A percentile compares a stretch with the other conserved stretches of the same genome.
Evolutionary conservation across 1,284 basidiomycete species (phyloP).

Genomic region (Rhodotorula sp.): DNA sequence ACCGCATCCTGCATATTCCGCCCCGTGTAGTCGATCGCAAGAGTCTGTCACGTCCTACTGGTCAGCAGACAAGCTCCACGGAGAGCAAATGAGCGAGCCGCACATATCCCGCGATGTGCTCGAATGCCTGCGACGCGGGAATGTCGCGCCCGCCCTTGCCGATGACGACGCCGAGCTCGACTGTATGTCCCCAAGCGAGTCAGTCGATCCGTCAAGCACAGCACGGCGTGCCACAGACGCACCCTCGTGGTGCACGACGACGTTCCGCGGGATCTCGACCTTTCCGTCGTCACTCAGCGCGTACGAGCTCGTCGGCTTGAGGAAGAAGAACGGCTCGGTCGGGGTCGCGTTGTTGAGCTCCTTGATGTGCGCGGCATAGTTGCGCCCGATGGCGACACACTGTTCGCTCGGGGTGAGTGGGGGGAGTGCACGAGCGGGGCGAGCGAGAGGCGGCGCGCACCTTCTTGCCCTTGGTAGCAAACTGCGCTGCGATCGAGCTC

Average conservation of each 20-base stretch:
- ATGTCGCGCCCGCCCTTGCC: constrained; percentile 83
- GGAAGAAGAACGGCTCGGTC: constrained; percentile 96
- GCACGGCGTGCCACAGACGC: constrained; percentile 28
- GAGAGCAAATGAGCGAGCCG: neutral
- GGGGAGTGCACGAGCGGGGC: neutral
- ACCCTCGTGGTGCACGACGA: constrained; percentile 90
- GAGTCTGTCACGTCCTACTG: neutral
- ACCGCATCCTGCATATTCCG: constrained; percentile 91
- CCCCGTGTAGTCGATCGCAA: constrained; percentile 60
- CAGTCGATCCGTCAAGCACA: neutral
- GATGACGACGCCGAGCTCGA: constrained; percentile 95
- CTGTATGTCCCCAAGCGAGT: constrained; percentile 54
- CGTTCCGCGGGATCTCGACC: constrained; percentile 82
- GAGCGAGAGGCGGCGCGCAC: constrained; percentile 6
- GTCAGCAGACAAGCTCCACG: neutral
- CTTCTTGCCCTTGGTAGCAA: constrained; percentile 35
- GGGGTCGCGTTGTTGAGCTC: constrained; percentile 62
- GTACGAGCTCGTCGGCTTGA: constrained; percentile 93
- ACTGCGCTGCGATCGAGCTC: constrained; percentile 28
- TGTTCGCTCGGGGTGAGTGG: constrained; percentile 3
- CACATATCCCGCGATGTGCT: constrained; percentile 82
- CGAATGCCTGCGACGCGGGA: constrained; percentile 66
- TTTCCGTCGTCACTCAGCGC: constrained; percentile 68
- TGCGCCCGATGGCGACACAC: constrained; percentile 36
- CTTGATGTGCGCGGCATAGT: constrained; percentile 41